phyloP scores from a whole-genome alignment of 192 early-diverging fungal genomes.

The Cladochytrium replicatum region DNA sequence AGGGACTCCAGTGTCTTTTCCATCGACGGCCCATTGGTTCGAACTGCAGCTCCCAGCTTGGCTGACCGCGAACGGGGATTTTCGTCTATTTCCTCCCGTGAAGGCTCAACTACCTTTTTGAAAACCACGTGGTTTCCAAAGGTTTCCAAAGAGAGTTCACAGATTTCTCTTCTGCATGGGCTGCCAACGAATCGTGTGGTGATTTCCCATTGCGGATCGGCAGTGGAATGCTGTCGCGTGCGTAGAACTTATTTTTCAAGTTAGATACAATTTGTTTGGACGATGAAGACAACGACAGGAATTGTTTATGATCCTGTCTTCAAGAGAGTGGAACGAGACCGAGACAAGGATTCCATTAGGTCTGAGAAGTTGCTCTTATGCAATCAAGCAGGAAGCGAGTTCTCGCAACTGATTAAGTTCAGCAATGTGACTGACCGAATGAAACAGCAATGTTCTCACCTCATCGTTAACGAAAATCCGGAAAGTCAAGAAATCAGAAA shows the following conservation, averaged over 20 bases:
- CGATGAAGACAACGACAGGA: constrained; percentile 23
- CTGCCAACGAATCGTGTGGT: neutral
- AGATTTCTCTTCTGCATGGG: constrained; percentile 8
- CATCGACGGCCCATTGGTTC: too few species aligned
- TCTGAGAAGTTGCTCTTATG: constrained; percentile 39
- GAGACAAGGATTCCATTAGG: constrained; percentile 45
- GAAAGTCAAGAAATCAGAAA: too few species aligned
- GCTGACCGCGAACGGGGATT: constrained; percentile 52
- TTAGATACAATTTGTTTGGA: constrained; percentile 4
- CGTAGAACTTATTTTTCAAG: constrained; percentile 1
- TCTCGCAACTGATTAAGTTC: constrained; percentile 29
- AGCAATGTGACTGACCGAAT: neutral
- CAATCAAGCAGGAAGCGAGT: constrained; percentile 38
- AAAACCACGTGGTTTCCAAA: constrained; percentile 15
- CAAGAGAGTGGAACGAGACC: constrained; percentile 66
- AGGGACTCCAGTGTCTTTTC: too few species aligned
- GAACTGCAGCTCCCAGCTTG: constrained; percentile 39
- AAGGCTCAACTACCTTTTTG: constrained; percentile 34
- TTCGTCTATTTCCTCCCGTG: constrained; percentile 32
- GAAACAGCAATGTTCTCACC: constrained; percentile 8
- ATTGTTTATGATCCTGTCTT: constrained; percentile 65
- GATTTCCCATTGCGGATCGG: neutral
- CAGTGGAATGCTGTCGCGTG: constrained; percentile 6
- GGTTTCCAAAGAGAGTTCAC: neutral
- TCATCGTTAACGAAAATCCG: constrained; percentile 70